Evolutionary conservation across 2,329 filamentous ascomycete species (phyloP), one percentile per base, ranked within the genome.

Genomic region (Pestalotiopsis sp.): DNA sequence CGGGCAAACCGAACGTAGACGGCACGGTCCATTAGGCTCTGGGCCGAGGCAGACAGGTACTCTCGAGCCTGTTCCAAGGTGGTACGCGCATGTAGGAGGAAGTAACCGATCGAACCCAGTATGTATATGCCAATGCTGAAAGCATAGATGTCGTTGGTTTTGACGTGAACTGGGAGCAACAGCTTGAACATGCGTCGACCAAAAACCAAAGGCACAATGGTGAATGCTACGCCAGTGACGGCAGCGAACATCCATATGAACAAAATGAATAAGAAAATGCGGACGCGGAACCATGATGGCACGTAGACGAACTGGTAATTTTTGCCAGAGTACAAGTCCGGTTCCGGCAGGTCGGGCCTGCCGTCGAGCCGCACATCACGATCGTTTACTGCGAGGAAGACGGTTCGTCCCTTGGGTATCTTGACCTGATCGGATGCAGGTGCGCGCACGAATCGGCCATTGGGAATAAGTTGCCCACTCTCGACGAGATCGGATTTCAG

Each of bases 211-310:
- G 96, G 97, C 0, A 97, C 82, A 70, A 99, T 91, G 1, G 96
- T 98, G 71, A 93, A 89, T 72, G 91, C 89, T 68, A 98, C 90
- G 27, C 96, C 96, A 0, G 93, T 97, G 13, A 92, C 85, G 4
- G 95, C 95, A 23, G 95, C 95, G 81, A 99, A 98, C 41, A 94
- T 78, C 96, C 96, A 99, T 72, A 99, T 93, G 64, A 92, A 90
- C 67, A 96, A 81, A 72, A 98, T 94, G 80, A 99, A 98, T 3
- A 93, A 82, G 66, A 92, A 92, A 69, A 98, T 90, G 67, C 97
- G 90, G 31, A 90, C 76, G 11, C 91, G 89, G 83, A 99, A 98
- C 80, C 89, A 89, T 0, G 96, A 95, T 7, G 96, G 96, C 20
- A 98, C 83, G 75, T 95, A 96, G 23, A 95, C 91, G 68, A 90